Evolutionary conservation across 2,329 filamentous ascomycete genomes (phyloP).

Genomic region (Colletotrichum acutatum): DNA sequence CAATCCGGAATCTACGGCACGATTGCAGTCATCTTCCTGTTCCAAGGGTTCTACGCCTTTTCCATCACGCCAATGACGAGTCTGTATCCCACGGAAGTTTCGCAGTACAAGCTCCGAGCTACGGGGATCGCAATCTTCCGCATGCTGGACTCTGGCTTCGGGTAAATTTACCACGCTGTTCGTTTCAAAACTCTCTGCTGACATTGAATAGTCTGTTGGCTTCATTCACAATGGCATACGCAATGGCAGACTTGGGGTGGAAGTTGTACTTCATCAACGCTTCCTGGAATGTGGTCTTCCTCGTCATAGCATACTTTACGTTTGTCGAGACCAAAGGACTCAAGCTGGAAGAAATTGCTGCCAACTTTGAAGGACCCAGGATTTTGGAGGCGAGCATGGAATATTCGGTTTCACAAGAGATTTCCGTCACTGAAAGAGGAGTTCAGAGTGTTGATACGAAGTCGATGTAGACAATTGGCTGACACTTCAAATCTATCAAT

Average conservation of each 20-base stretch:
- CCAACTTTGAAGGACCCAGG: conserved; percentile 39
- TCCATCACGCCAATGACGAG: conserved; percentile 47
- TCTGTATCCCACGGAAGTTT: conserved; percentile 47
- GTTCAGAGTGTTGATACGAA: not conserved
- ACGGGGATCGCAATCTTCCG: conserved; percentile 45
- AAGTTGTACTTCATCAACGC: conserved; percentile 46
- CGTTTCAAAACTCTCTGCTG: not conserved
- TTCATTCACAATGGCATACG: conserved; percentile 44
- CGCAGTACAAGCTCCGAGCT: conserved; percentile 45
- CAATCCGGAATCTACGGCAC: conserved; percentile 52
- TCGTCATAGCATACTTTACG: conserved; percentile 40
- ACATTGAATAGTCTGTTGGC: conserved; percentile 37
- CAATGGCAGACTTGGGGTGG: conserved; percentile 43
- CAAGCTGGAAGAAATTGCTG: conserved; percentile 42
- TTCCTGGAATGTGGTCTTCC: conserved; percentile 42
- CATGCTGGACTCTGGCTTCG: conserved; percentile 42
- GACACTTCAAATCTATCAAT: not conserved
- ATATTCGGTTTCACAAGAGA: not conserved
- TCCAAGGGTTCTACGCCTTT: conserved; percentile 46
- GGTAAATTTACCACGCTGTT: conserved; percentile 37
- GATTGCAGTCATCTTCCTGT: conserved; percentile 48
- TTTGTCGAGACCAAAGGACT: conserved; percentile 45
- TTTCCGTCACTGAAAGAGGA: not conserved
- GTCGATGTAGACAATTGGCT: not conserved
- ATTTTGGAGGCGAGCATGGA: not conserved